A percentile compares a stretch with the other conserved stretches of the same genome.
These are phyloP conservation scores for Vigna reflexopilosa DNA, from an alignment of 306 rosid species.

Conservation along the genomic window DNA sequence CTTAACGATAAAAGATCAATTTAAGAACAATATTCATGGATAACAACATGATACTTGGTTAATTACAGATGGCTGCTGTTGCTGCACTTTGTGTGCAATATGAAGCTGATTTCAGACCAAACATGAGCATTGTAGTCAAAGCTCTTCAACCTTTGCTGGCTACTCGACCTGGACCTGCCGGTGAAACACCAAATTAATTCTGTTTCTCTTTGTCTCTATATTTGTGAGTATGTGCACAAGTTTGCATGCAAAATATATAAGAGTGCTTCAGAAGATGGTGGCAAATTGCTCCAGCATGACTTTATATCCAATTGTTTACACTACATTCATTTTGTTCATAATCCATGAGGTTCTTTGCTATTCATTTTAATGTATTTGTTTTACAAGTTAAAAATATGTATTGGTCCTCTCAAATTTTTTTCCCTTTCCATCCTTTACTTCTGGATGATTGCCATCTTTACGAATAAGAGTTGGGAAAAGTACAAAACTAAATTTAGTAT, in stretches of 20 bases:
- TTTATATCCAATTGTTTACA: constrained; percentile 52
- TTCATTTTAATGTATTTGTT: constrained; percentile 15
- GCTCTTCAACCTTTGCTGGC: constrained; percentile 93
- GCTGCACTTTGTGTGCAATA: constrained; percentile 95
- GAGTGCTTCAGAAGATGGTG: constrained; percentile 54
- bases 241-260: constrained; percentile 47
- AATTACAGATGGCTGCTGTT: constrained; percentile 89
- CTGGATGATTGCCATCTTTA: constrained; percentile 38
- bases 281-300: constrained; percentile 54
- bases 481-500: constrained; percentile 29
- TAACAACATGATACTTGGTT: constrained; percentile 41
- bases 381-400: too few relatives aligned
- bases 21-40: constrained; percentile 9
- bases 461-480: constrained; percentile 26
- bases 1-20: constrained; percentile 18
- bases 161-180: constrained; percentile 74
- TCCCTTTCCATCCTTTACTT: constrained; percentile 17
- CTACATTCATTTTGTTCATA: constrained; percentile 69
- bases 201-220: constrained; percentile 44
- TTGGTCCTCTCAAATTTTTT: neutral
- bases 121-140: constrained; percentile 97
- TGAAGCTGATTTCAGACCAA: constrained; percentile 97
- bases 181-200: constrained; percentile 66
- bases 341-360: constrained; percentile 51
- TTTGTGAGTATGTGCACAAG: constrained; percentile 47